phyloP scores from a whole-genome alignment of 2,329 filamentous ascomycete species.

The Penicillium brasilianum region DNA sequence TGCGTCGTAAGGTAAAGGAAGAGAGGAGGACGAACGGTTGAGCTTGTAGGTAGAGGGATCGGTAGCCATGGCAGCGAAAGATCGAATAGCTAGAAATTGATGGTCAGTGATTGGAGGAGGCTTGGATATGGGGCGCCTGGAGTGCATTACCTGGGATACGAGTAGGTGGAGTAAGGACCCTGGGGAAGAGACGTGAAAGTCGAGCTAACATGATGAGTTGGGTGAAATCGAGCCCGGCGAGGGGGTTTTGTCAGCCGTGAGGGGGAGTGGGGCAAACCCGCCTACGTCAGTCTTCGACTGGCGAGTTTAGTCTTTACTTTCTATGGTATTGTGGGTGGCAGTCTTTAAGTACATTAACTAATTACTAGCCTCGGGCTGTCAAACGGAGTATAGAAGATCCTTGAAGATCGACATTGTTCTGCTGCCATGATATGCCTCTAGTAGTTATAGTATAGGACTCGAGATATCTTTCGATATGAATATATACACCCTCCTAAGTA shows the following conservation, averaged over 20 bases:
- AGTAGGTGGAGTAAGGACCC: constrained; percentile 33
- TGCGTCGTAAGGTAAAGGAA: background rate
- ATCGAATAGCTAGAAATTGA: constrained; percentile 24
- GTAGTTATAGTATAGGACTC: background rate
- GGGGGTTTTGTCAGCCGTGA: constrained; percentile 26
- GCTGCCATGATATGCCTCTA: no score
- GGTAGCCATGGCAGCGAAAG: constrained; percentile 58
- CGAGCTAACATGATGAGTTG: constrained; percentile 32
- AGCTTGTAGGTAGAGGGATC: constrained; percentile 68
- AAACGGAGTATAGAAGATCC: background rate
- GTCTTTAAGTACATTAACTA: background rate
- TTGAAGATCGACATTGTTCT: background rate
- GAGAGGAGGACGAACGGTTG: constrained; percentile 57
- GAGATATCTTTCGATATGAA: background rate
- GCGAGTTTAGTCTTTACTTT: background rate
- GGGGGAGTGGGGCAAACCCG: constrained; percentile 19
- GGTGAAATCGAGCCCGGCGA: constrained; percentile 8
- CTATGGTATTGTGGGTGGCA: no score
- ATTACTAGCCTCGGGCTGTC: background rate
- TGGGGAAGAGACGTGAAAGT: constrained; percentile 27
- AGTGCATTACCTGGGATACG: constrained; percentile 21
- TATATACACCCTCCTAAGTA: background rate
- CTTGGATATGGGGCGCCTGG: background rate
- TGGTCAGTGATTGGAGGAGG: constrained; percentile 23
- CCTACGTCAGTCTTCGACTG: constrained; percentile 4